A percentile compares a stretch with the other conserved stretches of the same genome.
Evolutionary conservation across 164 flowering plant species (phyloP).

Genomic region (Saururus chinensis): DNA sequence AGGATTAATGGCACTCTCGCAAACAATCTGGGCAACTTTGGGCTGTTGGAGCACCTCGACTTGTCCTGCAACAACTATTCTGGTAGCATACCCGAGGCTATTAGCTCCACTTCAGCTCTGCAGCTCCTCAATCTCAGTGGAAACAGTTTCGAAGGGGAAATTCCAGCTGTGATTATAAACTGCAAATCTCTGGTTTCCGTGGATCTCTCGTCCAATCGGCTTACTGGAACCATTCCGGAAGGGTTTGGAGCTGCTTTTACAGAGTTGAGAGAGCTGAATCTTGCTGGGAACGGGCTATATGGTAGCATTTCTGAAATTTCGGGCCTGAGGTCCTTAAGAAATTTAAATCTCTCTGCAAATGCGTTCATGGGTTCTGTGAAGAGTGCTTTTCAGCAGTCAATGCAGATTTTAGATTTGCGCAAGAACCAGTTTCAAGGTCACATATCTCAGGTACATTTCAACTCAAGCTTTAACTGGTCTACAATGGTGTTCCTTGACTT

Average conservation of each 20-base stretch:
- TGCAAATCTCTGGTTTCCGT: constrained; percentile 37
- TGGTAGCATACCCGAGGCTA: constrained; percentile 52
- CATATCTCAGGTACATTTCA: constrained; percentile 53
- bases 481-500: constrained; percentile 53
- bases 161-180: constrained; percentile 42
- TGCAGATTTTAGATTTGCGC: constrained; percentile 68
- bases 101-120: constrained; percentile 43
- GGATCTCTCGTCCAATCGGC: constrained; percentile 47
- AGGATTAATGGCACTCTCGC: constrained; percentile 46
- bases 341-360: constrained; percentile 62
- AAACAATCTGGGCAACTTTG: constrained; percentile 71
- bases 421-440: constrained; percentile 67
- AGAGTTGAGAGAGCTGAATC: constrained; percentile 41
- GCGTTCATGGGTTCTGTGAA: constrained; percentile 57
- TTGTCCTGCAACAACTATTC: constrained; percentile 58
- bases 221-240: constrained; percentile 51
- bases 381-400: constrained; percentile 33
- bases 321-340: constrained; percentile 32
- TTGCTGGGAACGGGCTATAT: constrained; percentile 48
- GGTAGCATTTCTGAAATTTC: constrained; percentile 51
- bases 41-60: constrained; percentile 44
- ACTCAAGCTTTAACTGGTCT: constrained; percentile 49
- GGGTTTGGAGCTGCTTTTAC: constrained; percentile 58
- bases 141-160: constrained; percentile 41
- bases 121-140: constrained; percentile 39